Conservation (phyloP, 2,329 filamentous ascomycete species). For the Clonostachys rosea region DNA sequence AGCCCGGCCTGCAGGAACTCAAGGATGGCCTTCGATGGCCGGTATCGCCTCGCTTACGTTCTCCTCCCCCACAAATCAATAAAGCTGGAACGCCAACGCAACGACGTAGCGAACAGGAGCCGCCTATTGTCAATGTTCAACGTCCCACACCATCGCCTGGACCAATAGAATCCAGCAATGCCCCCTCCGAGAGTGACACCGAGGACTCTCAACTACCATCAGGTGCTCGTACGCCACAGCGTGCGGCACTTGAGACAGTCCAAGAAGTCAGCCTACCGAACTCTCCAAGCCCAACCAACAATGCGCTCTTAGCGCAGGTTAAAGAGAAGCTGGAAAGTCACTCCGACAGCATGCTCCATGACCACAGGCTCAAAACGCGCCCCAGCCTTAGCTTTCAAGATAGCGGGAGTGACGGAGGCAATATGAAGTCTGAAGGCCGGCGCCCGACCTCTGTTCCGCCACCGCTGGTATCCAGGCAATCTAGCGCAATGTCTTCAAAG, state of each 20-base stretch:
- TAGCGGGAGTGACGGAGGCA: constrained; percentile 63
- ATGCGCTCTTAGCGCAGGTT: constrained; percentile 42
- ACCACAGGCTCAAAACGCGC: constrained; percentile 38
- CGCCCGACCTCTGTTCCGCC: constrained; percentile 44
- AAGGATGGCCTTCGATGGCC: constrained; percentile 68
- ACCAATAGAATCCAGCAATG: constrained; percentile 26
- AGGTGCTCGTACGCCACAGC: constrained; percentile 55
- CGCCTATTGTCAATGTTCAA: constrained; percentile 48
- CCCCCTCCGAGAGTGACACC: constrained; percentile 43
- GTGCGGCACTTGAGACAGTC: constrained; percentile 77
- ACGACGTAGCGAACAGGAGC: constrained; percentile 43
- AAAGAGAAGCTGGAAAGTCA: constrained; percentile 41
- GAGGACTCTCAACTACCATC: constrained; percentile 43
- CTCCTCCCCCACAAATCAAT: constrained; percentile 60
- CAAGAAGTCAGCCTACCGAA: constrained; percentile 81
- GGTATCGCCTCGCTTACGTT: constrained; percentile 70
- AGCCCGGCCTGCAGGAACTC: constrained; percentile 46
- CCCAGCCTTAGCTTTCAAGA: constrained; percentile 44
- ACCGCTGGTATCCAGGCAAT: constrained; percentile 57
- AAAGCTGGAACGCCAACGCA: constrained; percentile 37
- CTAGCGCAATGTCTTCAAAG: constrained; percentile 58
- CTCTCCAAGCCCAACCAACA: constrained; percentile 51
- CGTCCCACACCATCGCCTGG: constrained; percentile 42
- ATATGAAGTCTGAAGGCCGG: constrained; percentile 34
- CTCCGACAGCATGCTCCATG: constrained; percentile 30